Base-by-base conservation (phyloP, 176 grass and related monocot genomes). In the Tillandsia leiboldiana region DNA sequence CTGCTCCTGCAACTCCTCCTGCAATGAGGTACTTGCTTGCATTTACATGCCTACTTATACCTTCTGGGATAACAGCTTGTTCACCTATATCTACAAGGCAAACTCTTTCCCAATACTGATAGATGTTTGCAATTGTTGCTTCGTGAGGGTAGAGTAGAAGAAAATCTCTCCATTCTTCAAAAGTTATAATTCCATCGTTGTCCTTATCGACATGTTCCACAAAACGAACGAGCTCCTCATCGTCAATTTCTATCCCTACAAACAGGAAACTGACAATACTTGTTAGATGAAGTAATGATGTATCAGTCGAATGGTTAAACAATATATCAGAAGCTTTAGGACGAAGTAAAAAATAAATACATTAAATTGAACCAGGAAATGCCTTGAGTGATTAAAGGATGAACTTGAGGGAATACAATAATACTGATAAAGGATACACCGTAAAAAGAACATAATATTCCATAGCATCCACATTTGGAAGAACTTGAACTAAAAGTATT, bases 111-210 rank as follows among this genome's bases (percentile, higher is more conserved):
- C 87, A 96, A 28, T 96, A 86, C 80, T 87, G 82, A 62, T 96
- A 96, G 15, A 96, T 96, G 76, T 96, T 90, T 54, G 90, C 87
- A 1, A 96, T 83, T 26, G 91, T 96, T 70, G 82, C 87, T 80
- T 96, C 91, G 75, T 90, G 87, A 52, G 91, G 91, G 49, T 90
- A 96, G 63, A 96, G 87, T 68, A 87, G 78, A 82, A 96, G 91
- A 75, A 96, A 96, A 69, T 96, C 87, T n/a, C 91, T 86, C 91
- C 91, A 96, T 78, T 96, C 91, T 76, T 90, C 87, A 68, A 96
- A 96, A 70, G 87, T 96, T 73, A 96, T 96, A 74, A 87, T 87
- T n/a, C 91, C 91, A 78, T 96, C 80, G 15, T 90, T 96, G 67
- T 96, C 91, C 79, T 96, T 90, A 77, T 96, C 91, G 54, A 96